Percentiles rank a stretch among this genome's conserved stretches.
Evolutionary conservation across 441 rosid species (phyloP).

Genomic region (Arabidopsis lyrata): DNA sequence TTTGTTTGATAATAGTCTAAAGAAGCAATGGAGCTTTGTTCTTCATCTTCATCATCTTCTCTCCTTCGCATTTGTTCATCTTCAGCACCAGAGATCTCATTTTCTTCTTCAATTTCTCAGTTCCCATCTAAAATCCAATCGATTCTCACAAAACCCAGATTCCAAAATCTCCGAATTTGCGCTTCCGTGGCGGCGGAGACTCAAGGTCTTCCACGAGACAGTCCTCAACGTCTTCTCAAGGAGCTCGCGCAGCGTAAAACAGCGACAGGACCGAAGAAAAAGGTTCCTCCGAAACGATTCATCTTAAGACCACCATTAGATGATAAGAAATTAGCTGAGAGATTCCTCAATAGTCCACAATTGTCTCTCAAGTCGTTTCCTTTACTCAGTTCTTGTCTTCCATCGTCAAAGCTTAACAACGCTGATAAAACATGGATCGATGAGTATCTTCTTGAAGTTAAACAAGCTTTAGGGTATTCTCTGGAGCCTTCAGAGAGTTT

Average conservation of each 20-base stretch:
- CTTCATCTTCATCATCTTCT: constrained; percentile 58
- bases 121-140: constrained; percentile 52
- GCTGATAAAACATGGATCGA: constrained; percentile 92
- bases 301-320: constrained; percentile 88
- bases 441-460: constrained; percentile 87
- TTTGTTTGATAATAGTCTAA: neutral
- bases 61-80: constrained; percentile 48
- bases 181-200: constrained; percentile 71
- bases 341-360: constrained; percentile 89
- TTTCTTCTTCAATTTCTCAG: constrained; percentile 66
- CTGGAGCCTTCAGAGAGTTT: constrained; percentile 65
- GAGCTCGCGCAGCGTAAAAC: constrained; percentile 90
- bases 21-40: constrained; percentile 69
- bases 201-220: constrained; percentile 68
- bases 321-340: constrained; percentile 73
- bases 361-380: constrained; percentile 88
- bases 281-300: constrained; percentile 70
- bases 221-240: constrained; percentile 91
- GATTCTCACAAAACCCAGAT: constrained; percentile 43
- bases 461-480: constrained; percentile 91
- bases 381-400: constrained; percentile 83
- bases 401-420: constrained; percentile 81
- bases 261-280: constrained; percentile 69
- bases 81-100: constrained; percentile 58
- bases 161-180: constrained; percentile 49